Percentiles rank a stretch among this genome's conserved stretches.
phyloP scores from a whole-genome alignment of 75 land plant species.

The Selaginella tamariscina region DNA sequence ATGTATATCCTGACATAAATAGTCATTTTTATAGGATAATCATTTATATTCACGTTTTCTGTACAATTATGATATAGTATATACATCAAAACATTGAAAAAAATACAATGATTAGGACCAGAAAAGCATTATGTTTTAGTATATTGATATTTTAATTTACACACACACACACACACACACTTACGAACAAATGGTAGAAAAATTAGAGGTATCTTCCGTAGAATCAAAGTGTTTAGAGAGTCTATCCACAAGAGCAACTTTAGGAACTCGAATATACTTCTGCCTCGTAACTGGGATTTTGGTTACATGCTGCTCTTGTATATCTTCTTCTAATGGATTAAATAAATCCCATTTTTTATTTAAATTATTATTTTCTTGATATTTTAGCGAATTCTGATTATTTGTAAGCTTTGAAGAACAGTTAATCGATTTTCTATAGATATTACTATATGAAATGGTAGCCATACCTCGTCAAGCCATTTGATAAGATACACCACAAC shows the following conservation, averaged over 20 bases:
- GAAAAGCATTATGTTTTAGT: background rate
- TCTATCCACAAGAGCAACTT: slow-evolving; percentile 46
- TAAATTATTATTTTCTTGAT: no score
- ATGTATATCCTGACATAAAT: background rate
- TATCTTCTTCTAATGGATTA: no score
- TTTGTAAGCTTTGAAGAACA: no score
- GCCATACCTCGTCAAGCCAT: no score
- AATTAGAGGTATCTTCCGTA: slow-evolving; percentile 32
- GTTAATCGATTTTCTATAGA: no score
- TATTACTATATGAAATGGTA: no score
- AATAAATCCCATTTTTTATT: no score
- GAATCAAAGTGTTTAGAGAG: slow-evolving; percentile 32
- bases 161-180: background rate
- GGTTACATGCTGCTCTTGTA: slow-evolving; percentile 33
- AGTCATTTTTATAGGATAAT: no score
- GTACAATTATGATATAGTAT: background rate
- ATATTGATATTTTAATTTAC: background rate
- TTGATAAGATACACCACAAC: no score
- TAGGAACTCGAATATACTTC: slow-evolving; percentile 56
- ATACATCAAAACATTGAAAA: background rate
- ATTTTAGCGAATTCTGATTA: no score
- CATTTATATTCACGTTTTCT: background rate
- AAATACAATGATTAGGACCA: background rate
- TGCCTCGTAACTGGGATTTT: slow-evolving; percentile 72
- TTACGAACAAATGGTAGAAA: slow-evolving; percentile 42